Evolutionary conservation across 2,329 filamentous ascomycete genomes (phyloP).

Genomic region (Plenodomus tracheiphilus): DNA sequence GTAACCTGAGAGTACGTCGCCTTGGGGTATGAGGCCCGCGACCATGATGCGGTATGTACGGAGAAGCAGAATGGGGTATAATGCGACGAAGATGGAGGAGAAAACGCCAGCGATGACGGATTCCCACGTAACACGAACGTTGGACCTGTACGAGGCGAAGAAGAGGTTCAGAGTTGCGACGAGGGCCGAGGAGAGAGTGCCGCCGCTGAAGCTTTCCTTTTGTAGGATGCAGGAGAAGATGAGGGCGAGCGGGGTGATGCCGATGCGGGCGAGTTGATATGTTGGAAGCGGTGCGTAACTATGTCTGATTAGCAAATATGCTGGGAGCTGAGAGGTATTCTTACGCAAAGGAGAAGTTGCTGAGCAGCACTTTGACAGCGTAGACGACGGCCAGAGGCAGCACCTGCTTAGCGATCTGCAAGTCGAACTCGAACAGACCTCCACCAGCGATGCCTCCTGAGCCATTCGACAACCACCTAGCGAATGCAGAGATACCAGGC

Average conservation of each 20-base stretch:
- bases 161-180: slow-evolving; percentile 56
- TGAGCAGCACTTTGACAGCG: slow-evolving; percentile 55
- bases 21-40: slow-evolving; percentile 48
- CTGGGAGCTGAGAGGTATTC: slow-evolving; percentile 10
- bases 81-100: slow-evolving; percentile 55
- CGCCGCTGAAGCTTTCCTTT: slow-evolving; percentile 51
- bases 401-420: slow-evolving; percentile 51
- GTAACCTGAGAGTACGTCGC: slow-evolving; percentile 49
- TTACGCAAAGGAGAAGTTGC: slow-evolving; percentile 59
- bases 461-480: slow-evolving; percentile 45
- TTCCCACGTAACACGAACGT: slow-evolving; percentile 56
- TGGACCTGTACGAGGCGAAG: slow-evolving; percentile 52
- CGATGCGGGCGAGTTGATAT: slow-evolving; percentile 57
- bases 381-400: slow-evolving; percentile 56
- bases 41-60: slow-evolving; percentile 55
- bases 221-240: slow-evolving; percentile 53
- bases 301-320: slow-evolving; percentile 7
- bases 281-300: slow-evolving; percentile 57
- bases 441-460: slow-evolving; percentile 58
- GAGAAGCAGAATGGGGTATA: slow-evolving; percentile 56
- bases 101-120: slow-evolving; percentile 56
- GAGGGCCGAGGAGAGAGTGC: slow-evolving; percentile 55
- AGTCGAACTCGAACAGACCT: slow-evolving; percentile 58
- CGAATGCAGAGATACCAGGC: slow-evolving; percentile 28
- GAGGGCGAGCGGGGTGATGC: slow-evolving; percentile 54